Percentiles rank a stretch among this genome's conserved stretches.
Conservation (phyloP, 2,329 filamentous ascomycete genomes). For the Curvularia spicifera region DNA sequence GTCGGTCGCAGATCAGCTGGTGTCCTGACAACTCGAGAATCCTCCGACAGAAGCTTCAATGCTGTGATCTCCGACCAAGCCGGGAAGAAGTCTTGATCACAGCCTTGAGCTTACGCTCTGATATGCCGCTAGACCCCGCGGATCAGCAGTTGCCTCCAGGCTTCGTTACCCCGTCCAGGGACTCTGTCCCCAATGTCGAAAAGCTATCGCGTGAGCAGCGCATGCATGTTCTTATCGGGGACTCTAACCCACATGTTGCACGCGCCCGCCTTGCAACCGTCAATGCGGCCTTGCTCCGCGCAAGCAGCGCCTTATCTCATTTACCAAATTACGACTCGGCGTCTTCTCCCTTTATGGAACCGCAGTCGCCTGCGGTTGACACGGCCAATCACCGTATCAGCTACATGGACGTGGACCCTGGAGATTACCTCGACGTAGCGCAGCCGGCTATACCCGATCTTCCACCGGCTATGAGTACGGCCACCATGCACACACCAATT, state of each 20-base stretch:
- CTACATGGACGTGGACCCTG: conserved; percentile 49
- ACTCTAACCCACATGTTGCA: conserved; percentile 37
- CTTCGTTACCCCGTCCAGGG: conserved; percentile 45
- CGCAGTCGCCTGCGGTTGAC: conserved; percentile 35
- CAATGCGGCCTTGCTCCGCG: conserved; percentile 42
- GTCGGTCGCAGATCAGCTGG: conserved; percentile 49
- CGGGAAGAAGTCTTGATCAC: conserved; percentile 47
- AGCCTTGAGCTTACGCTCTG: conserved; percentile 45
- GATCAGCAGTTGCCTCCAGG: conserved; percentile 42
- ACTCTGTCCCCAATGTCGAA: conserved; percentile 44
- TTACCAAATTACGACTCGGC: conserved; percentile 33
- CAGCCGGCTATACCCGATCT: conserved; percentile 40
- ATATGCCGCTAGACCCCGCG: conserved; percentile 37
- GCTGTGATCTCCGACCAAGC: conserved; percentile 47
- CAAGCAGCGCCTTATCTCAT: conserved; percentile 26
- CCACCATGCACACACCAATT: conserved; percentile 28
- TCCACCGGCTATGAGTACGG: conserved; percentile 29
- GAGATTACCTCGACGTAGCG: conserved; percentile 36
- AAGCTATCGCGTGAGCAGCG: conserved; percentile 43
- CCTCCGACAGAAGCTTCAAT: conserved; percentile 48
- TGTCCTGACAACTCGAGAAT: conserved; percentile 46
- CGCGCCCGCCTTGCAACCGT: conserved; percentile 38
- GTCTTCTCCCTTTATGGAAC: conserved; percentile 35
- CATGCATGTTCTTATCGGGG: conserved; percentile 47
- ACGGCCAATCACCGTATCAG: conserved; percentile 41